Conservation (phyloP, 768 basidiomycete genomes). For the Mrakia frigida region DNA sequence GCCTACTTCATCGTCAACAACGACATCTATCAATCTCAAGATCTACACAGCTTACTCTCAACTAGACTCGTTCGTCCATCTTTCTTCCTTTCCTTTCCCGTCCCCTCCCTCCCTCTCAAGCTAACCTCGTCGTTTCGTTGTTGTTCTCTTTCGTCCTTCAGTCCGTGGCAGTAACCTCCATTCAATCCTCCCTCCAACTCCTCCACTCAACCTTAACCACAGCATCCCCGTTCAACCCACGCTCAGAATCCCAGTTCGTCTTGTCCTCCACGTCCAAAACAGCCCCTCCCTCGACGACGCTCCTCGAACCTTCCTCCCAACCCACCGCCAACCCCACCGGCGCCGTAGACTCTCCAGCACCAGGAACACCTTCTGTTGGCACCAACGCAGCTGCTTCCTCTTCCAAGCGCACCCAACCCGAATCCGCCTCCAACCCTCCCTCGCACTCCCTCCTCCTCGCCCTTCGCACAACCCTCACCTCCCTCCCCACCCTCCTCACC, state of each 20-base stretch:
- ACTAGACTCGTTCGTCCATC: slow-evolving; percentile 63
- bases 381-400: background rate
- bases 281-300: background rate
- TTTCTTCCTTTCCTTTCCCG: background rate
- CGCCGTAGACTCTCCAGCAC: background rate
- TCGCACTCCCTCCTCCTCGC: slow-evolving; percentile 14
- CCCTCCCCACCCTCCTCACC: background rate
- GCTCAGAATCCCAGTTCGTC: slow-evolving; percentile 27
- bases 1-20: slow-evolving; percentile 85
- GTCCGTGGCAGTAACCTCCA: slow-evolving; percentile 36
- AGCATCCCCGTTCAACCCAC: slow-evolving; percentile 24
- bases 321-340: background rate
- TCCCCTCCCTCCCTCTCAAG: slow-evolving; percentile 45
- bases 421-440: background rate
- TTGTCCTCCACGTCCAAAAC: slow-evolving; percentile 11
- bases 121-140: slow-evolving; percentile 38
- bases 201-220: slow-evolving; percentile 48
- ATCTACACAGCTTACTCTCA: slow-evolving; percentile 74
- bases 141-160: slow-evolving; percentile 22
- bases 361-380: background rate
- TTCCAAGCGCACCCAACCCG: background rate
- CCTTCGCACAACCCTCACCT: slow-evolving; percentile 12
- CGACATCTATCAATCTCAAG: slow-evolving; percentile 81
- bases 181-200: slow-evolving; percentile 71
- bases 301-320: background rate